Conservation (phyloP, 139 green algal species). For the Chlorella ohadii region DNA sequence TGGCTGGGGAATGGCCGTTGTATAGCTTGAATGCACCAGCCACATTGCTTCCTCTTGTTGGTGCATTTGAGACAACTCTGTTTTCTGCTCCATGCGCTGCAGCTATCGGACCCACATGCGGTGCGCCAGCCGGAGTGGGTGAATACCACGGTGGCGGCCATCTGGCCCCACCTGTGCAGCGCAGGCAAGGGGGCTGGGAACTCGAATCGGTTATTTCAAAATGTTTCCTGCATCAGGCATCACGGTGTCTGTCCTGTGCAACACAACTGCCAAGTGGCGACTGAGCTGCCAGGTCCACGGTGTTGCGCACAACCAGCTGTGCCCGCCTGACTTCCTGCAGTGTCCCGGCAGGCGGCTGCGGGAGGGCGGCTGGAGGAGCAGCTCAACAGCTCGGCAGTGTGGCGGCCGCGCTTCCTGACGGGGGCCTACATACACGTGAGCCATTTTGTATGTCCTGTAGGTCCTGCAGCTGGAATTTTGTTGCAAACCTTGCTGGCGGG, state of each 20-base stretch:
- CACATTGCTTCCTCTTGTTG: too few species aligned
- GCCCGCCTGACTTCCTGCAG: not conserved
- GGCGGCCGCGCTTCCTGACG: conserved; percentile 2
- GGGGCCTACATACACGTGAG: not conserved
- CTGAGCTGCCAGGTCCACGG: too few species aligned
- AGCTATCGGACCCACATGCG: conserved; percentile 1
- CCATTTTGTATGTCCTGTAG: not conserved
- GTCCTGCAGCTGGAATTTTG: too few species aligned
- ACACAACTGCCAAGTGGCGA: too few species aligned
- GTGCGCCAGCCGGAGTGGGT: conserved; percentile 22
- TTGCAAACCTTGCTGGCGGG: too few species aligned
- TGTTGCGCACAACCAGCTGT: not conserved
- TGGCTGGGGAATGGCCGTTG: too few species aligned
- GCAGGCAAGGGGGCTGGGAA: not conserved
- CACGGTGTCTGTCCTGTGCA: too few species aligned
- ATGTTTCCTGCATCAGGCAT: too few species aligned
- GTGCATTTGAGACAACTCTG: not conserved
- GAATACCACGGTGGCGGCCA: not conserved
- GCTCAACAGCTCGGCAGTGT: conserved; percentile 17
- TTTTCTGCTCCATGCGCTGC: not conserved
- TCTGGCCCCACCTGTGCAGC: conserved; percentile 21
- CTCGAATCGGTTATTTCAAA: not conserved
- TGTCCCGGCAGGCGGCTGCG: not conserved
- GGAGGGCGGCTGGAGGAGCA: not conserved
- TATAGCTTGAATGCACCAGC: too few species aligned